Base-by-base conservation (phyloP, 331 rosid genomes). In the Telfairia occidentalis region DNA sequence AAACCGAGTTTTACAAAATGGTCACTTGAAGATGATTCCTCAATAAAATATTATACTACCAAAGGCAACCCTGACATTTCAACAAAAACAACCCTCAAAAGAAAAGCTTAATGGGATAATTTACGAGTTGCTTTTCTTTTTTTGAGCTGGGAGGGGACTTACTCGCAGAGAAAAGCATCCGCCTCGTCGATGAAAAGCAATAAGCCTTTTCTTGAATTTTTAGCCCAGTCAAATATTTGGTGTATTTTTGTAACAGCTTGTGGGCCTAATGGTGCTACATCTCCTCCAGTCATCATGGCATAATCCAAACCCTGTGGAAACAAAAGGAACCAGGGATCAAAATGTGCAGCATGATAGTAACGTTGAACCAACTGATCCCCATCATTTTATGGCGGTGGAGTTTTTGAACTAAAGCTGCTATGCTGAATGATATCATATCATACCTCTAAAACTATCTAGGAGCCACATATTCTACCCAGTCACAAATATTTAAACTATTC, bases 201-300 rank as follows among this genome's bases (percentile, higher is more conserved):
- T 46, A 92, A 81, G 74, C 99, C 97, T 79, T 88, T 90, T n/a
- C 84, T 92, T 0, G 97, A 89, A 66, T 88, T 95, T 84, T 92
- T 95, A 53, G 99, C 96, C 99, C 99, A 95, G 79, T 95, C 97
- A 83, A 95, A 95, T 85, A 95, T 92, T 85, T 95, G 91, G 80
- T 95, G 99, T 75, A 95, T 90, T 88, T 95, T 95, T 19, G 99
- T 95, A 60, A 90, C 97, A 63, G 99, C 97, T 85, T 92, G 96
- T 4, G 96, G 83, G 53, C 99, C 97, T 69, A 92, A 77, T 8
- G 99, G 99, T 50, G 96, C 97, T 82, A 95, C 99, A 79, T 95
- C 99, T 70, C 99, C 99, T 83, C 97, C 99, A 0, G 99, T 95
- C 97, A 95, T 92, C 99, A 92, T 90, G 75, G 99, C 97, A 88